These are phyloP conservation scores for Penicillium sp. DNA, from an alignment of 2,329 filamentous ascomycete genomes.

Conservation along the genomic window DNA sequence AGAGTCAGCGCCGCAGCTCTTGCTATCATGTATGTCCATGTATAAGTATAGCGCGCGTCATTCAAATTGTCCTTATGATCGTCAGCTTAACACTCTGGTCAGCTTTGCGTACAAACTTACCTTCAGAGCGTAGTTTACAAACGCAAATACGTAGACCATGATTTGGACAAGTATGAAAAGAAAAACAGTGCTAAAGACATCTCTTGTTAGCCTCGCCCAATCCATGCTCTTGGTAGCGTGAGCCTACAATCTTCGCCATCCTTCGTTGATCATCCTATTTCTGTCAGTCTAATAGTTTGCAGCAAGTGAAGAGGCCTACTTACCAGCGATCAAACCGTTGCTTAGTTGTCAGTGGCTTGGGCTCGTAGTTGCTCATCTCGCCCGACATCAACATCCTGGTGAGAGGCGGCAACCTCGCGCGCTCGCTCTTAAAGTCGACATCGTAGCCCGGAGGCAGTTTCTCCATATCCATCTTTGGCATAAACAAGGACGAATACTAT, in stretches of 20 bases:
- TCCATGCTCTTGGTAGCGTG: slow-evolving; percentile 22
- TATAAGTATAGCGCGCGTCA: slow-evolving; percentile 63
- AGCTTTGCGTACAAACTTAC: slow-evolving; percentile 22
- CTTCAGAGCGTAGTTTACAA: slow-evolving; percentile 75
- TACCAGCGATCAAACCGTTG: slow-evolving; percentile 72
- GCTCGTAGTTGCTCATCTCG: slow-evolving; percentile 71
- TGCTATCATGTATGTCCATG: slow-evolving; percentile 72
- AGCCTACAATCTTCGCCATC: slow-evolving; percentile 72
- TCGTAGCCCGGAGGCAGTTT: slow-evolving; percentile 18
- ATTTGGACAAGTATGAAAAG: slow-evolving; percentile 69
- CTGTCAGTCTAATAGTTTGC: slow-evolving; percentile 10
- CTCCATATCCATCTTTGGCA: slow-evolving; percentile 19
- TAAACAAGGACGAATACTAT: neutral
- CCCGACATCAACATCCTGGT: slow-evolving; percentile 79
- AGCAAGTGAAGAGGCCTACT: slow-evolving; percentile 4
- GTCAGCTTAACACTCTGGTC: neutral
- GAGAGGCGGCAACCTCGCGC: slow-evolving; percentile 76
- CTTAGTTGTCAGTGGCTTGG: slow-evolving; percentile 62
- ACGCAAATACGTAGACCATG: slow-evolving; percentile 75
- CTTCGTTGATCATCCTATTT: slow-evolving; percentile 75
- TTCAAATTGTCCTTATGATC: slow-evolving; percentile 59
- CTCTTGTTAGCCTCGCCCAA: neutral
- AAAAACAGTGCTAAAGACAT: slow-evolving; percentile 61
- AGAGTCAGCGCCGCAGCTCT: slow-evolving; percentile 71
- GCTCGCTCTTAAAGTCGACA: slow-evolving; percentile 44